Evolutionary conservation across 1,284 basidiomycete genomes (phyloP), one percentile per base, ranked within the genome.

Genomic region (Anthracocystis walkeri): DNA sequence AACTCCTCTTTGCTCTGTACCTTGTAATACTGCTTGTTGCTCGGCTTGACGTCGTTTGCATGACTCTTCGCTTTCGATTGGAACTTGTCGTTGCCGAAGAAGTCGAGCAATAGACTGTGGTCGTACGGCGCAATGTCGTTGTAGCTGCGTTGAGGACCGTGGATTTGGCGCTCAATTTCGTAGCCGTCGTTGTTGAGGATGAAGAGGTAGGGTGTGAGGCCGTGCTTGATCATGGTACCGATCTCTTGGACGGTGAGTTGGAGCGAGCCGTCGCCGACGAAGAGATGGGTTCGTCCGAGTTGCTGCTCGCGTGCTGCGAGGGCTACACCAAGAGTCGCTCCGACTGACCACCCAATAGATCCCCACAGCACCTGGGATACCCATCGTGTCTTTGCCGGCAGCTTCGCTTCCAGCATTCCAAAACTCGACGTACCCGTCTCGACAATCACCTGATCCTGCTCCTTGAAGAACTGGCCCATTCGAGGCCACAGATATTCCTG

Each of bases 301-400:
- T 69, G 87, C 6, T 88, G 87, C 58, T 95, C 93, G 50, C 88
- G 87, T 1, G 92, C 93, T 4, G 92, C 95, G 44, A 95, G 87
- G 2, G 92, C 90, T 8, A 90, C 91, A 44, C 93, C 93, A 1
- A 94, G 72, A 1, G 79, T 57, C 7, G 86, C 86, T 84, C 93
- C 94, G 45, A 92, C 90, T 18, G 91, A 90, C 91, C 91, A 95
- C 0, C 94, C 94, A 76, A 95, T 96, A 59, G 90, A 91, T 41
- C 93, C 93, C 90, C 92, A 95, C 5, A 95, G 86, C 44, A 94
- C 77, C 89, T 85, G 79, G 29, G 84, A 83, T 81, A 33, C 85
- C 85, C 67, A 87, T 82, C 20, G 82, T 48, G 58, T 59, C 23
- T 58, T 23, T 1, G 46, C 42, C 4, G 78, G 78, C 16, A 82